Base-by-base conservation (phyloP, 768 basidiomycete species). In the Suillus subalutaceus region DNA sequence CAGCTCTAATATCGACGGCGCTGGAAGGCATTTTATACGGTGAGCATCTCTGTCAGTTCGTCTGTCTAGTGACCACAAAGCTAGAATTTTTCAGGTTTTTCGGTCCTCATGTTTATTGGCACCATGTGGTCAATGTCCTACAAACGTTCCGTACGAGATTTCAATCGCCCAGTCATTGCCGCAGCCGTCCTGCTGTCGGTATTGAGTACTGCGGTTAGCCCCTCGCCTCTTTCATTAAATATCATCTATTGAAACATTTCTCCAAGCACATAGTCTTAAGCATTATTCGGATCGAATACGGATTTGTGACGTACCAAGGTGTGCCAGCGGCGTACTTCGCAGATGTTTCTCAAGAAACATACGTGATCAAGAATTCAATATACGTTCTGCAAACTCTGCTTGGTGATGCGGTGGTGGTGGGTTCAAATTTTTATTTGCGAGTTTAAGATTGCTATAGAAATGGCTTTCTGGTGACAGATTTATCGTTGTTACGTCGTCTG, bases 321-420 rank as follows among this genome's bases (percentile, higher is more conserved):
- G 75, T 73, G 1, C 74, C 75, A 5, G 6, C 65, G 18, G 72
- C 65, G 3, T 76, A 67, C 64, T 53, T 53, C 4, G 52, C 26
- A 30, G 52, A 71, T 43, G 60, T 64, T 10, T 68, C 70, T 44
- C 63, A 76, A 50, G 55, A 56, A 10, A 72, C 70, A 1, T 73
- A 72, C 55, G 53, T 73, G 23, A 69, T 72, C 63, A 75, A 75
- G 52, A 73, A 68, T 58, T 67, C 65, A 2, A 60, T 75, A 6
- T 73, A 71, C 57, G 40, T 43, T 32, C 2, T 71, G 2, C 68
- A 71, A 57, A 65, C 65, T n/a, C 61, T 65, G 12, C 44, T 65
- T 26, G 65, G 65, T 16, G 65, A 65, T 35, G 65, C 46, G 26
- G 61, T 65, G 10, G 65, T 53, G 2, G 65, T 65, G 9, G 43